A percentile compares a stretch with the other conserved stretches of the same genome.
Evolutionary conservation across 257 asterid species (phyloP).

Genomic region (Leptodermis oblonga): DNA sequence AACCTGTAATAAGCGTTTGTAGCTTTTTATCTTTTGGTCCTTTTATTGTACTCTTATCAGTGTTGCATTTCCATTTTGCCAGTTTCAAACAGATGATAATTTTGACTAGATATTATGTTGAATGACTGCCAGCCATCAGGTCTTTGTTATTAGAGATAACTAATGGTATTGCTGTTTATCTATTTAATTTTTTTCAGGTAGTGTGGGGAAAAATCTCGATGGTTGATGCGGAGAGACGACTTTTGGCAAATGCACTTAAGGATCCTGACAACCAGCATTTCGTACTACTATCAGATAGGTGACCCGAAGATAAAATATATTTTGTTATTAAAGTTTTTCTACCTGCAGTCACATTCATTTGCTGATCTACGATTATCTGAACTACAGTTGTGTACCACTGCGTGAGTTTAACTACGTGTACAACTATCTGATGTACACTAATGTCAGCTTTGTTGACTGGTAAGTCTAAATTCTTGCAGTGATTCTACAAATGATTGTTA

Average conservation of each 20-base stretch:
- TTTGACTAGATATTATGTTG: background rate
- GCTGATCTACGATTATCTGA: slow-evolving; percentile 29
- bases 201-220: slow-evolving; percentile 96
- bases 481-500: background rate
- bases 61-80: background rate
- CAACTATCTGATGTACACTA: slow-evolving; percentile 94
- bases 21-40: background rate
- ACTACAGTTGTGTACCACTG: slow-evolving; percentile 92
- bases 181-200: slow-evolving; percentile 66
- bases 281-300: slow-evolving; percentile 96
- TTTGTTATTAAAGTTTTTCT: slow-evolving; percentile 13
- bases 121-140: background rate
- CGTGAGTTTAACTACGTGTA: slow-evolving; percentile 75
- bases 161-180: background rate
- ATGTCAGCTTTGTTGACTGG: slow-evolving; percentile 90
- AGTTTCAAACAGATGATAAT: background rate
- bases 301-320: slow-evolving; percentile 15
- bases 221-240: slow-evolving; percentile 99
- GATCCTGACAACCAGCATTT: slow-evolving; percentile 88
- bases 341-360: slow-evolving; percentile 11
- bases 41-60: background rate
- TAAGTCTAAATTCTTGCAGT: slow-evolving; percentile 32
- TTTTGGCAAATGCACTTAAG: slow-evolving; percentile 72
- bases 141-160: background rate
- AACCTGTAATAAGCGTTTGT: background rate